Base-by-base conservation (phyloP, 805 yeast genomes). In the Cyberlindnera maclurae region DNA sequence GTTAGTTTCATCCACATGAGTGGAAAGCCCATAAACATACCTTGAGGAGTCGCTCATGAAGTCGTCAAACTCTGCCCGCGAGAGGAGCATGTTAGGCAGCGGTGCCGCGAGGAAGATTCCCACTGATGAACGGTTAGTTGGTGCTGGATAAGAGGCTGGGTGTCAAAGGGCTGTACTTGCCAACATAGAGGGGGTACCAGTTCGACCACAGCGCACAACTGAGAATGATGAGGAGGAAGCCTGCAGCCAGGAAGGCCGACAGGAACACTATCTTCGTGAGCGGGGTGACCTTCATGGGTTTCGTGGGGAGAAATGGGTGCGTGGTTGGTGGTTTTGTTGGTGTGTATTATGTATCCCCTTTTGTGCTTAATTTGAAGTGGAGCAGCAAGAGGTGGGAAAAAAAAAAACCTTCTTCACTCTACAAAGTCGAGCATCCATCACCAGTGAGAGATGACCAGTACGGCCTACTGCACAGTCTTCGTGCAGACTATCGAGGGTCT, bases 181-280 rank as follows among this genome's bases (percentile, higher is more conserved):
- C 71, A 48, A 83, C 86, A 29, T 81, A 71, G 41, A 90, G 70
- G 28, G 98, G 97, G 53, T 82, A 77, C 94, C 96, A 93, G 59
- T 87, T 88, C 34, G 85, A 83, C 64, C 77, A 86, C 11, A 93
- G 68, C 3, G 93, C 90, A 37, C 95, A 88, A 33, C 96, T 87
- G 26, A 93, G 68, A 18, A 90, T 84, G 32, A 89, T 87, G 46
- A 93, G 67, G 27, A 93, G 73, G 52, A 90, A 90, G 5, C 98
- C 98, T 48, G 87, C 71, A 1, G 97, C 93, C 24, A 90, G 70
- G 33, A 89, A 78, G 29, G 79, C 70, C 12, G 93, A 75, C 15
- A 86, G 75, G 12, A 82, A 80, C 31, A 86, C 82, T 51, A 87
- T 82, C 54, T 79, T 81, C 40, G 85, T 82, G 45, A 87, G 64